Evolutionary conservation across 2,329 filamentous ascomycete genomes (phyloP), one percentile per base, ranked within the genome.

Genomic region (Xylaria sp.): DNA sequence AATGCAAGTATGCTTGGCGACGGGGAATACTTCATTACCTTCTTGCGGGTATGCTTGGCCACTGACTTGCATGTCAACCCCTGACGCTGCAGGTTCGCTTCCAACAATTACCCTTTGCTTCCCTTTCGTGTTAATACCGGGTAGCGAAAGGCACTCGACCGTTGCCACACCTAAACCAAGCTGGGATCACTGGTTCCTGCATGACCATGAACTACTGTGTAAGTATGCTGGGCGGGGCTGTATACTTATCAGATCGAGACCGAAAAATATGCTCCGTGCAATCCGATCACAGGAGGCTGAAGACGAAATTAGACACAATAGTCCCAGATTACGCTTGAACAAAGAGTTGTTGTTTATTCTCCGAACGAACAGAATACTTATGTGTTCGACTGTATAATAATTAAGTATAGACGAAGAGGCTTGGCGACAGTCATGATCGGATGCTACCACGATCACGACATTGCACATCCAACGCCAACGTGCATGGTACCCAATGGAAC

Each of bases 121-220:
- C 56, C 36, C 54, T 63, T 46, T 48, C 53, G 40, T 17, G 58
- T 4, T 26, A 38, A 59, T 63, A 63, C 65, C 59, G 56, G 59
- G 65, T 53, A 54, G 23, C 20, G 33, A 28, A 53, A 63, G 23
- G 44, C 60, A 59, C 36, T 15, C 54, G 51, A 23, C 60, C 60
- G 60, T 58, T 48, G 58, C 49, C 40, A 49, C 60, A 38, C 20
- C 20, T 13, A 17, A 44, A 31, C 56, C 31, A 44, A 13, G 10
- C 48, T 26, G 42, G 53, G 54, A 9, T 42, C 3, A 36, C 54
- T 61, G 60, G 67, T 70, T 70, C 68, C 68, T 70, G 68, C 68
- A 70, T 70, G 31, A 10, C 33, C 33, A 67, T 59, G 36, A 36
- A 67, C 42, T 33, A 46, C 17, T 40, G 38, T 40, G 15, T 17